Evolutionary conservation across 2,329 filamentous ascomycete genomes (phyloP), one percentile per base, ranked within the genome.

Genomic region (Capronia epimyces): DNA sequence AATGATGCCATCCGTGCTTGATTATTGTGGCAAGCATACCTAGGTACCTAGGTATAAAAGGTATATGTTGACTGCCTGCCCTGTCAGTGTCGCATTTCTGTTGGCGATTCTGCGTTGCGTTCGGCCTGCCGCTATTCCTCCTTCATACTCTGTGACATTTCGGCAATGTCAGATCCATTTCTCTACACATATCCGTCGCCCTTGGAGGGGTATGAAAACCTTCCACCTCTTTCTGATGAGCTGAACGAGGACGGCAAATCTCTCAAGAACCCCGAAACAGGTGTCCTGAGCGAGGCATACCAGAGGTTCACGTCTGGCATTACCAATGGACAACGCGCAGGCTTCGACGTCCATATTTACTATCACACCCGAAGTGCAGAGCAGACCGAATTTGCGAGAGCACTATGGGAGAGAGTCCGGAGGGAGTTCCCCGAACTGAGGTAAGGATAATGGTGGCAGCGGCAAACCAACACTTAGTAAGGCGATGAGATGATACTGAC

Each of bases 301-400:
- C 75, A 80, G 13, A 68, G 72, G 29, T 95, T 95, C 61, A 68
- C 77, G 0, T 78, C 2, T 86, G 88, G 0, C 72, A 94, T 25
- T 74, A 81, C 39, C 86, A 84, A 51, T 81, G 77, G 2, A 66
- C 64, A 1, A 12, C 46, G 54, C 18, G 57, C 46, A 8, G 89
- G 83, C 9, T 95, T 95, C 59, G 89, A 95, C 65, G 70, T 94
- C 13, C 89, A 95, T 67, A 83, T 95, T 61, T 95, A 95, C 70
- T 87, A 89, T 67, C 80, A 83, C 57, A 68, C 80, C 63, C 75
- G 72, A 39, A 84, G 84, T 54, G 66, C 76, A 1, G 70, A 74
- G 4, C 86, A 94, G 64, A 66, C 68, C 0, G 72, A 78, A 29
- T 91, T 84, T 63, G 89, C 89, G 0, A 75, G 70, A 22, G 82